Evolutionary conservation across 768 basidiomycete genomes (phyloP).

Genomic region (Mycena alexandri): DNA sequence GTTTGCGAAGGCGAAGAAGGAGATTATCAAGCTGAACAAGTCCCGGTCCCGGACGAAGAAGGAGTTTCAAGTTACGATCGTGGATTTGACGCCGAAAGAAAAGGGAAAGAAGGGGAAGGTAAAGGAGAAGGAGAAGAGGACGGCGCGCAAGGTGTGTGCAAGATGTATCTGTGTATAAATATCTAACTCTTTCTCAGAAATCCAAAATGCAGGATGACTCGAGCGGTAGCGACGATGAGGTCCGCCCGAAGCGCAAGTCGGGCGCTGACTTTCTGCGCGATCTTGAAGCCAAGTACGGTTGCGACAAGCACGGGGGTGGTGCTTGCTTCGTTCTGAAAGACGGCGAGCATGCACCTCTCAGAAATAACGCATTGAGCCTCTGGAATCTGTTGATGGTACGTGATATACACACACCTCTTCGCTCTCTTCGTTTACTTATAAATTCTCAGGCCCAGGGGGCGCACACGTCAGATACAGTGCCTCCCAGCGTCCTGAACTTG

Average conservation of each 20-base stretch:
- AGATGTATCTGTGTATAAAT: no score
- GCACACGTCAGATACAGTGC: not conserved
- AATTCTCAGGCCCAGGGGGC: not conserved
- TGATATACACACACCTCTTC: not conserved
- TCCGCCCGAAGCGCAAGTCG: not conserved
- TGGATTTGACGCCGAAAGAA: not conserved
- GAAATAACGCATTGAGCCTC: not conserved
- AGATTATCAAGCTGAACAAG: no score
- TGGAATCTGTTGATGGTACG: conserved; percentile 4
- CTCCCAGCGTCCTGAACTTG: not conserved
- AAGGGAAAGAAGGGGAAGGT: no score
- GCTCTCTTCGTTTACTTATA: not conserved
- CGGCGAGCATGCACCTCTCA: not conserved
- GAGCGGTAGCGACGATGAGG: not conserved
- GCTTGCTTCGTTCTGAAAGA: conserved; percentile 6
- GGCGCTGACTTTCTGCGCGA: not conserved
- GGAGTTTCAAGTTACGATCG: not conserved
- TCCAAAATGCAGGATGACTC: not conserved
- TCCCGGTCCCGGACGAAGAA: no score
- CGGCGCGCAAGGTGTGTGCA: not conserved
- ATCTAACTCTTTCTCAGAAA: not conserved
- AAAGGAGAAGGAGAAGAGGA: not conserved
- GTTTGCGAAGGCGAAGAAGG: no score
- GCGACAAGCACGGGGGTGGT: not conserved
- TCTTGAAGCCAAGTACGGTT: not conserved